Conservation (phyloP, 2,329 filamentous ascomycete genomes). For the Botrytis medusae region DNA sequence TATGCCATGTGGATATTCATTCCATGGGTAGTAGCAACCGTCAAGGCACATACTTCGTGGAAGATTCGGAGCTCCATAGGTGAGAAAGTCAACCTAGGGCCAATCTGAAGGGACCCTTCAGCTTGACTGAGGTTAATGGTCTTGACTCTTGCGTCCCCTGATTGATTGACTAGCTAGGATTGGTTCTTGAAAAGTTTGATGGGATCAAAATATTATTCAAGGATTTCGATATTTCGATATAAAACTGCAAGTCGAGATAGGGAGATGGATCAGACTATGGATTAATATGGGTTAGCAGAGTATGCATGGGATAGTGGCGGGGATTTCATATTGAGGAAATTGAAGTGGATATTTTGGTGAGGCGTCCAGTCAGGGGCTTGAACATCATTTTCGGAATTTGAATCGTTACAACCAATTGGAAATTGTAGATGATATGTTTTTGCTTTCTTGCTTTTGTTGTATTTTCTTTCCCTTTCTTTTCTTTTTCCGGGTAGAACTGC, state of each 20-base stretch:
- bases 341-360: slow-evolving; percentile 12
- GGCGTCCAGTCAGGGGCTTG: slow-evolving; percentile 9
- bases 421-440: not conserved
- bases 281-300: not conserved
- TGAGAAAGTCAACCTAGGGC: not conserved
- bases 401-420: not conserved
- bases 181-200: not conserved
- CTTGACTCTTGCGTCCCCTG: slow-evolving; percentile 4
- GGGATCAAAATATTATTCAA: slow-evolving; percentile 1
- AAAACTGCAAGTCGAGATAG: not conserved
- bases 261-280: not conserved
- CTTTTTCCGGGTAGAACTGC: not conserved
- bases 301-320: slow-evolving; percentile 18
- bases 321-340: slow-evolving; percentile 10
- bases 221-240: slow-evolving; percentile 18
- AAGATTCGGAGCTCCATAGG: slow-evolving; percentile 6
- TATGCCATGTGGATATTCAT: slow-evolving; percentile 7
- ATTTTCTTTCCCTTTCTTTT: not conserved
- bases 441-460: not conserved
- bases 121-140: not conserved
- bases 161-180: not conserved
- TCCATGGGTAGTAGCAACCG: slow-evolving; percentile 5
- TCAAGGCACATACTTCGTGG: slow-evolving; percentile 1
- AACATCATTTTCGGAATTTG: not conserved
- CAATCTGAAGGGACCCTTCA: slow-evolving; percentile 9